A percentile compares a stretch with the other conserved stretches of the same genome.
These are phyloP conservation scores for Punica granatum DNA, from an alignment of 345 rosid species.

Conservation along the genomic window DNA sequence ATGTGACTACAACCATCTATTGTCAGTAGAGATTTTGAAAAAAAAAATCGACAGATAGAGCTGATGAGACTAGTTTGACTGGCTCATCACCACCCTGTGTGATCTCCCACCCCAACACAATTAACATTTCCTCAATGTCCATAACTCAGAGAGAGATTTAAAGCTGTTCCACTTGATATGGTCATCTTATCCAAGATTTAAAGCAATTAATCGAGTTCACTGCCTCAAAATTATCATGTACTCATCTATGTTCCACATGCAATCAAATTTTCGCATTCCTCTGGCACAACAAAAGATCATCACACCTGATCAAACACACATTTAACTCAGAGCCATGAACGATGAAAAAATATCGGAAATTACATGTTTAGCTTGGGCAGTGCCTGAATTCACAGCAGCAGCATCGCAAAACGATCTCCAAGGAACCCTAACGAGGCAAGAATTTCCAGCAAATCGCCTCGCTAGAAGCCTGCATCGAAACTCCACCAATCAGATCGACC, in stretches of 20 bases:
- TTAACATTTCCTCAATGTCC: no score
- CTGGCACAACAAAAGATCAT: neutral
- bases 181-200: neutral
- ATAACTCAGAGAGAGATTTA: no score
- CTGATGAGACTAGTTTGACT: no score
- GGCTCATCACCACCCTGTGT: no score
- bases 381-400: neutral
- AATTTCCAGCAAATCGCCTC: neutral
- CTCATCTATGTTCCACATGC: neutral
- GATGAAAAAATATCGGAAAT: neutral
- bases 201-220: neutral
- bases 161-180: neutral
- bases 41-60: no score
- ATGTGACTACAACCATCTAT: no score
- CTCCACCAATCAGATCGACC: neutral
- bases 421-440: neutral
- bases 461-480: slow-evolving; percentile 5
- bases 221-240: neutral
- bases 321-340: neutral
- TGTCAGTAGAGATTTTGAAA: no score
- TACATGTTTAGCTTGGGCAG: neutral
- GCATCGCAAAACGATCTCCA: slow-evolving; percentile 5
- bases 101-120: no score
- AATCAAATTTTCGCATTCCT: neutral
- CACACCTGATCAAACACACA: neutral